Base-by-base conservation (phyloP, 148 eudicot species). In the Chenopodium berlandieri region DNA sequence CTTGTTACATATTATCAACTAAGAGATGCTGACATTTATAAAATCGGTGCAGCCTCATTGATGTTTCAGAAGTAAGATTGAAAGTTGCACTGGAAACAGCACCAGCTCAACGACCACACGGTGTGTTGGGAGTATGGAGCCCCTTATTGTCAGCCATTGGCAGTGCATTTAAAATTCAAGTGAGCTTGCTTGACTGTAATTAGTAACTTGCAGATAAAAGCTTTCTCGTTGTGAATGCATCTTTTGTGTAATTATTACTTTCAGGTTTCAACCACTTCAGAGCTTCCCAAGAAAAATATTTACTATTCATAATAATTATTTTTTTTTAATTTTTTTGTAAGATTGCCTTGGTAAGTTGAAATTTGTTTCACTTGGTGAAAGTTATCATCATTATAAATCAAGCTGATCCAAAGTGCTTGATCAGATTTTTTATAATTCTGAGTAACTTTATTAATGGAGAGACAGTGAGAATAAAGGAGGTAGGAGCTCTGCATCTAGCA, bases 51-150 rank as follows among this genome's bases (percentile, higher is more conserved):
- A 95, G 99, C 88, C 90, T 92, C 73, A 91, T 96, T 79, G 94
- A 96, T 84, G 94, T 96, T 76, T 96, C 99, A 71, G 97, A 96
- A 88, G 88, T 96, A 66, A 89, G 98, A 85, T 79, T 96, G 77
- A 96, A 92, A 87, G 88, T 94, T 64, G 90, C 99, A 70, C 82
- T 96, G 85, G 99, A 96, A 88, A 94, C 97, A 46, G 94, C 93
- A 83, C 99, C 99, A 58, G 99, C 94, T 83, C 92, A 96, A 86
- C 91, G 99, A 87, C 99, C 98, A 37, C 94, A 89, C 83, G 98
- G 99, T 81, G 95, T 92, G 68, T 88, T 96, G 77, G 99, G 99
- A 40, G 94, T 96, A 52, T 96, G 99, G 99, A 93, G 99, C 73
- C 99, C 99, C 73, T 77, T 96, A 79, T 85, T 96, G 78, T 96